Conservation (phyloP, 2,329 filamentous ascomycete genomes). For the Lasiodiplodia sp. region DNA sequence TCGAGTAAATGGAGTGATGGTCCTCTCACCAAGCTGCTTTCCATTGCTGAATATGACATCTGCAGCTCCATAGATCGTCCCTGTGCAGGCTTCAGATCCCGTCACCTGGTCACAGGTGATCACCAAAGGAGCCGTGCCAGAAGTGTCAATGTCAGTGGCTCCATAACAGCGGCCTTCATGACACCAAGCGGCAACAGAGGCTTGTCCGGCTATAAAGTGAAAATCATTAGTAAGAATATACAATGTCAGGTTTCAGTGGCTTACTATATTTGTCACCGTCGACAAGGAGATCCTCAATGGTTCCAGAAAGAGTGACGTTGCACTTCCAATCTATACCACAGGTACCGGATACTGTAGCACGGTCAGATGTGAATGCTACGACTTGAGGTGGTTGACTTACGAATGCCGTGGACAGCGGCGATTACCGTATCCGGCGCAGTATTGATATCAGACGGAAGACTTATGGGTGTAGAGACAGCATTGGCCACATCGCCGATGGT, state of each 20-base stretch:
- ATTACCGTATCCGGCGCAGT: neutral
- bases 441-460: neutral
- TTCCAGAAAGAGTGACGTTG: neutral
- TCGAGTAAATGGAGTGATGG: neutral
- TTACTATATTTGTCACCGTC: constrained; percentile 1
- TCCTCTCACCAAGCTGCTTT: neutral
- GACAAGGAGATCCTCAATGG: neutral
- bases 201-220: neutral
- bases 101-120: neutral
- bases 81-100: neutral
- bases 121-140: neutral
- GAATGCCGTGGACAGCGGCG: neutral
- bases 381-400: neutral
- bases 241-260: neutral
- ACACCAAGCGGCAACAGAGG: neutral
- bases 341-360: neutral
- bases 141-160: neutral
- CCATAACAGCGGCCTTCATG: constrained; percentile 1
- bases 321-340: neutral
- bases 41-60: neutral
- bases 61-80: neutral
- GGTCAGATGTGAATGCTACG: neutral
- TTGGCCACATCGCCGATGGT: neutral
- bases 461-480: neutral
- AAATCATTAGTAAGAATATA: neutral